Percentiles rank a stretch among this genome's conserved stretches.
Evolutionary conservation across 2,329 filamentous ascomycete genomes (phyloP).

Genomic region (Dryadomyces quercivorus): DNA sequence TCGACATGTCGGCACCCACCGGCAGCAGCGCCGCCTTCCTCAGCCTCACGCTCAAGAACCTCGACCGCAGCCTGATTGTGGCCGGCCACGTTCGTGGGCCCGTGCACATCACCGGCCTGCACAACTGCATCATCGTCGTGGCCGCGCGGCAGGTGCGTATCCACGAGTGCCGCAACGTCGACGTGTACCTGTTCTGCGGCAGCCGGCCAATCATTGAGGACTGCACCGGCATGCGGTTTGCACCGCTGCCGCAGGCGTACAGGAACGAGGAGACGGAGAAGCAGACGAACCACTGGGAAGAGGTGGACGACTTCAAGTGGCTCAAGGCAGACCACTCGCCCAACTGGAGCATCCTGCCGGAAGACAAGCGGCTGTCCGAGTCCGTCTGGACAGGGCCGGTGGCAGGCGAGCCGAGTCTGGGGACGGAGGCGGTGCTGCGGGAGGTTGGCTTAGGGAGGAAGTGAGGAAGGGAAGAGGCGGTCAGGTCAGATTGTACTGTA

Average conservation of each 20-base stretch:
- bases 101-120: constrained; percentile 67
- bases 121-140: constrained; percentile 64
- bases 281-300: constrained; percentile 63
- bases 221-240: constrained; percentile 67
- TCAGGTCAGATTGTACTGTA: no score
- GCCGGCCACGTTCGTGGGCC: constrained; percentile 70
- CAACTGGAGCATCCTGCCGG: constrained; percentile 66
- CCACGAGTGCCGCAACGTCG: constrained; percentile 71
- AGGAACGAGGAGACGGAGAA: constrained; percentile 18
- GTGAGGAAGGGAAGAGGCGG: background rate
- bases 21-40: constrained; percentile 50
- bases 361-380: constrained; percentile 44
- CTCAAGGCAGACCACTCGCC: constrained; percentile 75
- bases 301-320: constrained; percentile 98
- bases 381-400: constrained; percentile 59
- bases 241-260: constrained; percentile 57
- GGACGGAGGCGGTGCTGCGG: constrained; percentile 53
- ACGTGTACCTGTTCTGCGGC: constrained; percentile 69
- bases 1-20: constrained; percentile 65
- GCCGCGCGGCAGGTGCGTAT: constrained; percentile 81
- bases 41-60: constrained; percentile 52
- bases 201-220: constrained; percentile 92
- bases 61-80: constrained; percentile 60
- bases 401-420: constrained; percentile 47
- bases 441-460: constrained; percentile 13